phyloP scores from a whole-genome alignment of 2,329 filamentous ascomycete genomes.

The Trichocomaceae sp. region DNA sequence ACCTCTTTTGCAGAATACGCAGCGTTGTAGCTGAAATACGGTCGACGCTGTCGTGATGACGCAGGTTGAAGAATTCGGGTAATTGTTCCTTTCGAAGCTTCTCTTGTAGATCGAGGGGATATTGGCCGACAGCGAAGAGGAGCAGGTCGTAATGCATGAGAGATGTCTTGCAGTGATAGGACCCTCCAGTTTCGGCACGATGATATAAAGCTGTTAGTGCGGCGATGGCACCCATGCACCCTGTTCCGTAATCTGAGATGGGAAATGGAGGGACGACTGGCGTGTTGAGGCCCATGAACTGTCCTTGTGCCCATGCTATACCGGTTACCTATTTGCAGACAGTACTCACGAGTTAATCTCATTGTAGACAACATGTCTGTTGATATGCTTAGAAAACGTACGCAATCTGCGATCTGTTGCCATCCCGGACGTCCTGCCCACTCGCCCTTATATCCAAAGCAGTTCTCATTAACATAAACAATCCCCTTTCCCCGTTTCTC shows the following conservation, averaged over 20 bases:
- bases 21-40: constrained; percentile 57
- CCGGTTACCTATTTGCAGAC: constrained; percentile 32
- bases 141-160: constrained; percentile 64
- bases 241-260: constrained; percentile 60
- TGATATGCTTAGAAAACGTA: constrained; percentile 28
- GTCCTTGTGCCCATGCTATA: constrained; percentile 36
- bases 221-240: constrained; percentile 63
- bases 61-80: constrained; percentile 49
- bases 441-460: constrained; percentile 59
- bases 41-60: constrained; percentile 59
- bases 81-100: constrained; percentile 46
- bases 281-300: constrained; percentile 35
- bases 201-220: constrained; percentile 58
- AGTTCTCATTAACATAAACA: constrained; percentile 65
- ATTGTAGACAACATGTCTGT: neutral
- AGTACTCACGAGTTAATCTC: neutral
- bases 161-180: constrained; percentile 58
- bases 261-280: constrained; percentile 45
- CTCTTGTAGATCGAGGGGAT: constrained; percentile 49
- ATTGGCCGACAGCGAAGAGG: constrained; percentile 55
- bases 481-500: constrained; percentile 54
- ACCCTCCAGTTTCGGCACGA: constrained; percentile 57
- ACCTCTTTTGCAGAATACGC: constrained; percentile 47
- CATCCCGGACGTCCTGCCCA: constrained; percentile 61
- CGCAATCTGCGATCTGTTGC: constrained; percentile 66